These are phyloP conservation scores for Allium fistulosum DNA, from an alignment of 106 monocot species.

Conservation along the genomic window DNA sequence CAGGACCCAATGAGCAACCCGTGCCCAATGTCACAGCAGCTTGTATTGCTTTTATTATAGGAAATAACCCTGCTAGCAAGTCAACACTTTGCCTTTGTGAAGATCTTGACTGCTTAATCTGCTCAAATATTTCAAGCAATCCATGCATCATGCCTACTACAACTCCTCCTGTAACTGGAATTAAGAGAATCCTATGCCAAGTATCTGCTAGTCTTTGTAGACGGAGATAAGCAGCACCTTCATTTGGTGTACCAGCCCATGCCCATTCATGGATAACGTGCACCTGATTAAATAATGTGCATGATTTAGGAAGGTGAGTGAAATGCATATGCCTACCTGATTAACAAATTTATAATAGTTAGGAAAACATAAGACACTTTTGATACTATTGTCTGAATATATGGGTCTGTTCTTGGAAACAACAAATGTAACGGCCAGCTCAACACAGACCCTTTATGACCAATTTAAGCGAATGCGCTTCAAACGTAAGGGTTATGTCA, in stretches of 20 bases:
- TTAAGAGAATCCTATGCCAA: constrained; percentile 93
- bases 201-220: constrained; percentile 87
- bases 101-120: constrained; percentile 80
- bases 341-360: too few relatives aligned
- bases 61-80: constrained; percentile 72
- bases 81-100: constrained; percentile 61
- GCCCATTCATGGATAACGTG: constrained; percentile 99
- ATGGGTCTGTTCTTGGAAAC: too few relatives aligned
- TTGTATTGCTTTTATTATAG: constrained; percentile 89
- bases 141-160: constrained; percentile 99
- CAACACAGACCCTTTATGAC: too few relatives aligned
- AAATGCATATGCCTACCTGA: neutral
- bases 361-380: too few relatives aligned
- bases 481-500: too few relatives aligned
- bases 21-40: constrained; percentile 98
- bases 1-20: constrained; percentile 97
- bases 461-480: too few relatives aligned
- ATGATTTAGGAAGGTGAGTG: neutral
- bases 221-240: constrained; percentile 98
- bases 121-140: constrained; percentile 91
- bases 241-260: constrained; percentile 98
- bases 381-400: too few relatives aligned
- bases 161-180: constrained; percentile 97
- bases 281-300: constrained; percentile 32
- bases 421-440: too few relatives aligned